Evolutionary conservation across 495 filamentous ascomycete species (phyloP).

Genomic region (Apiosordaria backusii): DNA sequence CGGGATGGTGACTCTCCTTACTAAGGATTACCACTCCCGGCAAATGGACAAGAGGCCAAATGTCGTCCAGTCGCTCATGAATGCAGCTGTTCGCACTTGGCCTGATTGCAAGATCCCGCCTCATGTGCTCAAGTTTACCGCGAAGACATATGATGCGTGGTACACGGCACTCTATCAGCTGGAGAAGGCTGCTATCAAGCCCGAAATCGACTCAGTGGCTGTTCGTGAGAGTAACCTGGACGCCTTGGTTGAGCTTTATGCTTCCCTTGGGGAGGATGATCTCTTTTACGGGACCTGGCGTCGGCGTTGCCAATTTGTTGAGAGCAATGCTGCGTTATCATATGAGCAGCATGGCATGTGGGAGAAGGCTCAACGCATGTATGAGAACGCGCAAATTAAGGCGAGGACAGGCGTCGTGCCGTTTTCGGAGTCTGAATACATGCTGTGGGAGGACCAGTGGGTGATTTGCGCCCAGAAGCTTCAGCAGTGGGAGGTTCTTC

Average conservation of each 20-base stretch:
- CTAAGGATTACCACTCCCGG: slow-evolving; percentile 90
- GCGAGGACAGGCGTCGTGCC: slow-evolving; percentile 88
- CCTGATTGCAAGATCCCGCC: slow-evolving; percentile 89
- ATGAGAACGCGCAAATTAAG: slow-evolving; percentile 95
- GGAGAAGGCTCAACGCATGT: slow-evolving; percentile 95
- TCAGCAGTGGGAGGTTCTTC: slow-evolving; percentile 96
- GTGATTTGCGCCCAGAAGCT: slow-evolving; percentile 94
- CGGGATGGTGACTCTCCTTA: slow-evolving; percentile 78
- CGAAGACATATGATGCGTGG: slow-evolving; percentile 90
- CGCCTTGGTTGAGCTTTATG: slow-evolving; percentile 86
- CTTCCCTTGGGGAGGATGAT: slow-evolving; percentile 86
- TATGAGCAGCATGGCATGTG: slow-evolving; percentile 99
- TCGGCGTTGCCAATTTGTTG: slow-evolving; percentile 87
- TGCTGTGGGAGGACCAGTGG: slow-evolving; percentile 99
- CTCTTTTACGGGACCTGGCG: slow-evolving; percentile 98
- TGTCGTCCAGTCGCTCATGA: slow-evolving; percentile 84
- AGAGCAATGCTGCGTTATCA: slow-evolving; percentile 93
- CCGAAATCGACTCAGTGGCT: slow-evolving; percentile 74
- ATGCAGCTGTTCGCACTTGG: slow-evolving; percentile 73
- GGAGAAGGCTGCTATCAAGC: slow-evolving; percentile 78
- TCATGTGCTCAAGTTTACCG: slow-evolving; percentile 91
- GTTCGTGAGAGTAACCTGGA: slow-evolving; percentile 93
- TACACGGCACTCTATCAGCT: slow-evolving; percentile 82
- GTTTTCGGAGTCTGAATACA: slow-evolving; percentile 95
- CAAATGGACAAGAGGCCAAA: slow-evolving; percentile 94